Base-by-base conservation (phyloP, 768 basidiomycete species). In the Psilocybe azurescens region DNA sequence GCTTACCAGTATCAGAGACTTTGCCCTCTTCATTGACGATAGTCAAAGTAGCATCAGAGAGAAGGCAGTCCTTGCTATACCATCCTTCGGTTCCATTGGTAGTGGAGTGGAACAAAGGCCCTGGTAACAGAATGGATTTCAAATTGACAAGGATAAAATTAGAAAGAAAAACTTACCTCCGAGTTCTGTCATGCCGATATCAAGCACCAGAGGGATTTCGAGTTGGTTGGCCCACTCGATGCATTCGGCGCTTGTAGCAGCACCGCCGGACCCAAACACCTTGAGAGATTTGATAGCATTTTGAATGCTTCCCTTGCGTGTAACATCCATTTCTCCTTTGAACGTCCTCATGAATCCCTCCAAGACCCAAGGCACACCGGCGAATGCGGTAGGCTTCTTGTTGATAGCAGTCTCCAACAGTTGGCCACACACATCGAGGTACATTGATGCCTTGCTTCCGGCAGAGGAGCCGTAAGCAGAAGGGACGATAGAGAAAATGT, bases 151-250 rank as follows among this genome's bases (percentile, higher is more conserved):
- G n/a, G 2, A 16, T 28, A 16, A 0, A 33, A 54, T 3, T 0
- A 2, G 16, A 13, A 20, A 56, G 1, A 11, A 20, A 39, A 46
- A 53, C 68, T 32, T 60, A 77, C 75, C 73, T 49, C 74, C 73
- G 2, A 75, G 29, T 64, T 77, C 76, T 2, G 75, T 77, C 76
- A 77, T 77, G 1, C 76, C 76, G 47, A 77, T 72, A 61, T 71
- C 69, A 36, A 75, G 58, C n/a, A 73, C 63, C n/a, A 77, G 41
- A 14, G 69, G 70, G n/a, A 77, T 55, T 3, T 59, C 60, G 8
- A 72, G 58, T 39, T 69, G 58, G 16, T 56, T 67, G 5, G 73
- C 72, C 74, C 75, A 77, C 30, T 70, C 54, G 1, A 75, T 56
- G 56, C 71, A 73, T 30, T 71, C 74, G 2, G 57, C 18, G 58